Evolutionary conservation across 805 yeast species (phyloP), one percentile per base, ranked within the genome.

Genomic region (Lachancea lanzarotensis): DNA sequence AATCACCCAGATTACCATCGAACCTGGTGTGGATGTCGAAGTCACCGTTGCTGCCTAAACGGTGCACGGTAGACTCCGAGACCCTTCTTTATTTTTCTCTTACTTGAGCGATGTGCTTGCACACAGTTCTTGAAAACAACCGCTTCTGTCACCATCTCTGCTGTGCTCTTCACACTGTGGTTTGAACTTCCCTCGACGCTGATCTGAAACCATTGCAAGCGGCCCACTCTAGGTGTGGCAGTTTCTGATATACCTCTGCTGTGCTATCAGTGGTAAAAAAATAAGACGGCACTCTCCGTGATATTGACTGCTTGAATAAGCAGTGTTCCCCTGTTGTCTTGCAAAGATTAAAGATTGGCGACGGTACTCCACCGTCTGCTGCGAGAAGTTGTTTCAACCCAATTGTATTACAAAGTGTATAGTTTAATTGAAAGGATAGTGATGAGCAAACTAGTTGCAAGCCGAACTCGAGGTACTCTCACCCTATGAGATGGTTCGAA

Each of bases 21-120:
- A 89, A 80, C 96, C 98, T 67, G 98, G 97, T 85, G 97, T 91
- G 69, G 95, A 90, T 81, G 93, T 91, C 63, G 93, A 84, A 76
- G 93, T 84, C 67, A 83, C 91, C 72, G 81, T 84, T 69, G 90
- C 93, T 70, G 84, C 85, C 71, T 81, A 81, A 79, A 64, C 37
- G 39, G 30, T 20, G 35, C 20, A 17, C 19, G 25, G 4, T 22
- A 22, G 25, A 22, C 25, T 22, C 8, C 8, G 25, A 22, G 25
- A 22, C 25, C 25, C 8, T 29, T 29, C 31, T 29, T 29, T 11
- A 13, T 31, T 26, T 30, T 25, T 34, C 26, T 43, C 22, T 39
- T 29, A 26, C 30, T 38, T 15, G 15, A 13, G 18, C 39, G 19
- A 8, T 36, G 31, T 26, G 17, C 13, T 26, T 15, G 31, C 31